Evolutionary conservation across 2,329 filamentous ascomycete genomes (phyloP).

Genomic region (Curvularia hawaiiensis): DNA sequence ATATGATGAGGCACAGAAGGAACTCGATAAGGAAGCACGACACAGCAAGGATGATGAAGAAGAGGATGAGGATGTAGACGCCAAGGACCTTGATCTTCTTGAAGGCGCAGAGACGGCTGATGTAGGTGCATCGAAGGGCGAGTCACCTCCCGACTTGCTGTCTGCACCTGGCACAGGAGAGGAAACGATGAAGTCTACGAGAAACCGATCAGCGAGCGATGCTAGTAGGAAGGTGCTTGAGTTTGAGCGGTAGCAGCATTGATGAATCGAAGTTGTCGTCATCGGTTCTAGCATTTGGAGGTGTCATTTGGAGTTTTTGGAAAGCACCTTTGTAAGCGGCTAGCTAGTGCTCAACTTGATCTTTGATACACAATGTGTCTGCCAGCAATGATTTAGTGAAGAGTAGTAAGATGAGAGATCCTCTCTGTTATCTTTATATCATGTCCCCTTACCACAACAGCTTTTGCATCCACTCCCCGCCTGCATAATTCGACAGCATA

Average conservation of each 20-base stretch:
- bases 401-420: background rate
- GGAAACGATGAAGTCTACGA: slow-evolving; percentile 34
- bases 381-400: background rate
- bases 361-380: background rate
- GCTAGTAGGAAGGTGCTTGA: slow-evolving; percentile 45
- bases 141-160: slow-evolving; percentile 21
- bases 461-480: background rate
- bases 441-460: background rate
- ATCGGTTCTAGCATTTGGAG: background rate
- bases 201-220: slow-evolving; percentile 41
- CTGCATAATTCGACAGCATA: background rate
- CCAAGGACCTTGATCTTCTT: slow-evolving; percentile 53
- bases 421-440: background rate
- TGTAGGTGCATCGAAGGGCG: slow-evolving; percentile 41
- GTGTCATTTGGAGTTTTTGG: slow-evolving; percentile 6
- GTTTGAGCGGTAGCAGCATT: slow-evolving; percentile 42
- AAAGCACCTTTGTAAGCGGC: slow-evolving; percentile 1
- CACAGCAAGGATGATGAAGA: slow-evolving; percentile 62
- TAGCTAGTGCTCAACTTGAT: background rate
- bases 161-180: slow-evolving; percentile 27
- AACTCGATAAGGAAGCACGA: slow-evolving; percentile 79
- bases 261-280: background rate
- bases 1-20: slow-evolving; percentile 94
- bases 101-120: slow-evolving; percentile 57
- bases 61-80: slow-evolving; percentile 65